A percentile compares a stretch with the other conserved stretches of the same genome.
phyloP scores from a whole-genome alignment of 805 yeast genomes.

The Wickerhamomyces chambardii region DNA sequence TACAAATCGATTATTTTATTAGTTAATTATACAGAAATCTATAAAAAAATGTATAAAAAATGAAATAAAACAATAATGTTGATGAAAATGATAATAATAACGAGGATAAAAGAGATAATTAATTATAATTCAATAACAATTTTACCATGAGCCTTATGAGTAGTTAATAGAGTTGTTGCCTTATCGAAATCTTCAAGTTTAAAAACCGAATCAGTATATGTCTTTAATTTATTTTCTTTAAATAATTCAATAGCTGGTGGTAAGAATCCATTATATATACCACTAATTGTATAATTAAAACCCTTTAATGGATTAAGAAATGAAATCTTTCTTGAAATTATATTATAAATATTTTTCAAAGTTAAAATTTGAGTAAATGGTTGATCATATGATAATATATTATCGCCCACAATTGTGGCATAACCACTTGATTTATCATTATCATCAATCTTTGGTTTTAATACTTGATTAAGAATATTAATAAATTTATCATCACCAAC shows the following conservation, averaged over 20 bases:
- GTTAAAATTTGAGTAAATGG: background rate
- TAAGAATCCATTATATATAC: conserved; percentile 17
- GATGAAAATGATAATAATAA: too few species aligned
- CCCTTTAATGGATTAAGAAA: conserved; percentile 13
- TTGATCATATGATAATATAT: conserved; percentile 19
- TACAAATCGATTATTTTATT: too few species aligned
- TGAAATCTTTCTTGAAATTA: too few species aligned
- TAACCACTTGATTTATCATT: too few species aligned
- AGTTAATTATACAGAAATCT: too few species aligned
- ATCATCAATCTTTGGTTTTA: conserved; percentile 39
- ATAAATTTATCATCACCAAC: conserved; percentile 50
- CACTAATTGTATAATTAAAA: conserved; percentile 20
- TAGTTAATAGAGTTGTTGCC: conserved; percentile 40
- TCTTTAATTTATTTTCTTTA: conserved; percentile 28
- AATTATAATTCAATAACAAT: conserved; percentile 26
- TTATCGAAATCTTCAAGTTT: conserved; percentile 36
- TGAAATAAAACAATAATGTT: too few species aligned
- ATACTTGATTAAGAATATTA: conserved; percentile 26
- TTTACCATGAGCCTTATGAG: conserved; percentile 53
- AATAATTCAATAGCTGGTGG: conserved; percentile 24
- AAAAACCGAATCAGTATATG: conserved; percentile 46
- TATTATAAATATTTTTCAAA: too few species aligned
- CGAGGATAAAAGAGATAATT: too few species aligned
- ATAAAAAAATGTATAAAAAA: too few species aligned
- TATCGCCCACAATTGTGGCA: conserved; percentile 50